A percentile compares a stretch with the other conserved stretches of the same genome.
Conservation (phyloP, 192 early-diverging fungal genomes). For the Gonapodya sp. region DNA sequence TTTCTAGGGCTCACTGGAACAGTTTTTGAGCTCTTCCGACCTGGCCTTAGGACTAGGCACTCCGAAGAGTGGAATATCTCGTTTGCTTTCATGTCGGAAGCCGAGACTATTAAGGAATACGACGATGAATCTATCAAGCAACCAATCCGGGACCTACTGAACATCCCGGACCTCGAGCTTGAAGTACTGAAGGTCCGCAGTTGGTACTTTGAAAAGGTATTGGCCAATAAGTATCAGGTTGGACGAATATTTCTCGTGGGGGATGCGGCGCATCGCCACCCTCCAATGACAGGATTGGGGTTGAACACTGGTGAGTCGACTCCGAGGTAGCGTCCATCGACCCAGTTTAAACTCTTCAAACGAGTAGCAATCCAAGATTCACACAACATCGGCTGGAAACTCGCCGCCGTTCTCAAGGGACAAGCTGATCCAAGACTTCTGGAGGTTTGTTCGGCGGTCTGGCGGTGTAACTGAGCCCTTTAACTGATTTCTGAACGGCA, state of each 20-base stretch:
- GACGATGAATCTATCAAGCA: not conserved
- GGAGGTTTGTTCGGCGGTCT: no score
- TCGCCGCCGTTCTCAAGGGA: constrained; percentile 20
- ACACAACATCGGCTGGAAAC: constrained; percentile 36
- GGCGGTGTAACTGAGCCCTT: no score
- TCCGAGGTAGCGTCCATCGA: no score
- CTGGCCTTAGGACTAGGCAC: no score
- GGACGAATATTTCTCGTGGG: not conserved
- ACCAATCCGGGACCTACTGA: no score
- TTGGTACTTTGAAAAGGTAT: not conserved
- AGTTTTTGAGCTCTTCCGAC: no score
- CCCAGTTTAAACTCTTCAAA: no score
- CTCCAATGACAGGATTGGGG: not conserved
- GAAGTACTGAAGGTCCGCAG: no score
- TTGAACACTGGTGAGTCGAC: not conserved
- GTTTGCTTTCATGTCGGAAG: not conserved
- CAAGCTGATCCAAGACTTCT: not conserved
- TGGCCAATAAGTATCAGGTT: not conserved
- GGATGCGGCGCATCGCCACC: not conserved
- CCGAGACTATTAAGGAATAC: not conserved
- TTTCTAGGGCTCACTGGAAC: no score
- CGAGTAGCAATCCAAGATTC: constrained; percentile 31
- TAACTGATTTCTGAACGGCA: no score
- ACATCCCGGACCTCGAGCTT: no score
- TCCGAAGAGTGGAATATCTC: no score